phyloP scores from a whole-genome alignment of 305 asterid species.

The Solanum hybrid region DNA sequence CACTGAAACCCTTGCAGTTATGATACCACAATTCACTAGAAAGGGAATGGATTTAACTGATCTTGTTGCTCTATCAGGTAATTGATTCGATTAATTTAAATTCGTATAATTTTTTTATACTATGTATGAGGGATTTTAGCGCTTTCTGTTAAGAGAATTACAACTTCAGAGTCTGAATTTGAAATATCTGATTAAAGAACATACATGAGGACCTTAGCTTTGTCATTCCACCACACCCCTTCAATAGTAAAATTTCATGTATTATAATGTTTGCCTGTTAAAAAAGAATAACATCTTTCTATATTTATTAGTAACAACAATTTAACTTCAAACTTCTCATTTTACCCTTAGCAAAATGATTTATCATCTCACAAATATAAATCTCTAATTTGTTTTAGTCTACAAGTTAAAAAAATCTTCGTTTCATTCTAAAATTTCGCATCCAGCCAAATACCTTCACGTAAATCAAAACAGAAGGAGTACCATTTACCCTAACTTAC shows the following conservation, averaged over 20 bases:
- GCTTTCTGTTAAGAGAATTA: background rate
- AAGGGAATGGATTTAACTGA: constrained; percentile 49
- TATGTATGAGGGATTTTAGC: background rate
- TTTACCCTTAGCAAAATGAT: background rate
- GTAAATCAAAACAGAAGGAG: background rate
- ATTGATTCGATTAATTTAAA: background rate
- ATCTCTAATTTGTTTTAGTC: background rate
- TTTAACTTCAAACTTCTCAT: background rate
- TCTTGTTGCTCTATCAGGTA: constrained; percentile 71
- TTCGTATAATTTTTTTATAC: background rate
- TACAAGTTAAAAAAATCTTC: background rate
- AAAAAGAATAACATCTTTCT: background rate
- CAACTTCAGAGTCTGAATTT: background rate
- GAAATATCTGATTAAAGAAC: background rate
- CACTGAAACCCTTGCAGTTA: constrained; percentile 31
- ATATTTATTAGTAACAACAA: background rate
- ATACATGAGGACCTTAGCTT: background rate
- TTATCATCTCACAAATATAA: background rate
- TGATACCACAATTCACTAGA: constrained; percentile 37
- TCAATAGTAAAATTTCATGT: background rate
- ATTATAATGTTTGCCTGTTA: background rate
- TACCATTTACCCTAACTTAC: background rate
- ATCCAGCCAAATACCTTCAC: background rate
- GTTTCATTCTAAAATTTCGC: background rate
- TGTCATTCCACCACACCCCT: background rate